Evolutionary conservation across 805 yeast species (phyloP), one percentile per base, ranked within the genome.

Genomic region (Monosporozyma siamensis): DNA sequence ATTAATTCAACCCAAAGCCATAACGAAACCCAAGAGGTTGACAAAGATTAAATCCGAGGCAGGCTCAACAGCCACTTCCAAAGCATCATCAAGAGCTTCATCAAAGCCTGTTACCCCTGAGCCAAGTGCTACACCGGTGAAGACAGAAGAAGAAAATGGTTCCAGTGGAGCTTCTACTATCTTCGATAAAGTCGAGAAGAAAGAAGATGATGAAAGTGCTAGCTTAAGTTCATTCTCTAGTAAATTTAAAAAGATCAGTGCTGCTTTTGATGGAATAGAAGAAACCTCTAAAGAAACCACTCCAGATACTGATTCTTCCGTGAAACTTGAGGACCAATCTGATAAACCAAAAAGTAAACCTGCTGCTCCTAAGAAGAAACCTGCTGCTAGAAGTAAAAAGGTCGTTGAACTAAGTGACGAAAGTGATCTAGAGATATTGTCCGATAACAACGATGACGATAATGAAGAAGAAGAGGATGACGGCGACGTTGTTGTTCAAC

Each of bases 201-300:
- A 44, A 14, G 51, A 45, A 8, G 47, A 44, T n/a, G 49, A 41
- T 2, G 43, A 43, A 9, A 44, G 39, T 14, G 52, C 44, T 9
- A 48, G 46, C 11, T 38, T 59, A 30, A 57, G 64, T 39, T 40
- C 55, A 7, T 59, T 61, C 36, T 58, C 65, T 1, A 56, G 50
- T 43, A 58, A 52, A 43, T 61, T 61, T 39, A 61, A 57, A 38
- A 53, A 61, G 40, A 38, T 63, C 3, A 51, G 60, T 34, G 51
- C 56, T n/a, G 50, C 52, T 1, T 58, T 61, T 39, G 61, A 62
- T 27, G 43, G 48, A 4, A 32, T 48, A 2, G 44, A 43, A 11
- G 43, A 30, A 26, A 14, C 44, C 18, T 17, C 40, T 12, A 38
- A 35, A 38, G 32, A 24, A 22, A n/a, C 36, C 8, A 34, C 40